phyloP scores from a whole-genome alignment of 164 flowering plant genomes.

The Litsea cubeba region DNA sequence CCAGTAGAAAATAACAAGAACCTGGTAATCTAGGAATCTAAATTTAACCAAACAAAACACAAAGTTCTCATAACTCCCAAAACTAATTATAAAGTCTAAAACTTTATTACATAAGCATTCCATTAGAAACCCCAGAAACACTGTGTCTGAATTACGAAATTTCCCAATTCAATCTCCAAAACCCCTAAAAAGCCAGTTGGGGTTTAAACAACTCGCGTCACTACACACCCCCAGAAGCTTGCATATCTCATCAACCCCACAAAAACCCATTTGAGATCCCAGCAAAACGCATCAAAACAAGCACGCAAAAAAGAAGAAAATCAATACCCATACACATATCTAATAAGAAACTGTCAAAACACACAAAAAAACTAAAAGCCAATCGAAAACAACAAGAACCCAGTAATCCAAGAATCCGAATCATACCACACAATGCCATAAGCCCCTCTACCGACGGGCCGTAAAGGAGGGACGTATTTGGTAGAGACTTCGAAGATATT shows the following conservation, averaged over 20 bases:
- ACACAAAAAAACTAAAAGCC: not conserved
- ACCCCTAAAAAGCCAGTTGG: not conserved
- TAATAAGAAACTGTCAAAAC: not conserved
- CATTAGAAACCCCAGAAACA: no score
- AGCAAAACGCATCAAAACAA: not conserved
- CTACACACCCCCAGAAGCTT: not conserved
- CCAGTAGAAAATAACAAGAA: no score
- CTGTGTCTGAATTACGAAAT: no score
- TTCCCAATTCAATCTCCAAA: no score
- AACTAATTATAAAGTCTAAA: no score
- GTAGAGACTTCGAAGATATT: constrained; percentile 75
- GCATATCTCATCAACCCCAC: not conserved
- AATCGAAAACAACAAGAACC: not conserved
- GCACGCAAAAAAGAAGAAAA: no score
- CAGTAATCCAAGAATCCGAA: not conserved
- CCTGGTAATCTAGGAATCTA: no score
- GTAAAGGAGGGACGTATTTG: constrained; percentile 86
- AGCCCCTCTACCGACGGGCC: constrained; percentile 95
- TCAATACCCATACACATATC: no score
- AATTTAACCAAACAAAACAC: no score
- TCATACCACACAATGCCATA: constrained; percentile 91
- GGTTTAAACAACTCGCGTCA: not conserved
- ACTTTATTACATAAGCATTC: no score
- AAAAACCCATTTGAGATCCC: not conserved
- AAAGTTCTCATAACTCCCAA: not conserved